phyloP scores from a whole-genome alignment of 179 eudicot genomes.

The Vitellaria paradoxa region DNA sequence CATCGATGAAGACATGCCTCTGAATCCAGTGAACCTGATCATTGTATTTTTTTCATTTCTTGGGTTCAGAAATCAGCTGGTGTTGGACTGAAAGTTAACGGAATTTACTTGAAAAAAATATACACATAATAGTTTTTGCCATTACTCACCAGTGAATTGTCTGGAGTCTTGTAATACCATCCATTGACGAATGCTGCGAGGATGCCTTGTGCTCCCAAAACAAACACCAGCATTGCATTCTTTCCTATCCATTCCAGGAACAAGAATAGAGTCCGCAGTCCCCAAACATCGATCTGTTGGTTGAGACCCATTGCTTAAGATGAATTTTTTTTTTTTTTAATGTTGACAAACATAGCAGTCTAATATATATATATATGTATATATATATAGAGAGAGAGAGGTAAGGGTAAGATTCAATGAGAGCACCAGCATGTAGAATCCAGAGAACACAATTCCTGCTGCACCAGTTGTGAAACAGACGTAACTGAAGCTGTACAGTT shows the following conservation, averaged over 20 bases:
- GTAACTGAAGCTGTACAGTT: slow-evolving; percentile 53
- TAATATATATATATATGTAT: background rate
- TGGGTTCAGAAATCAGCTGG: too few species aligned
- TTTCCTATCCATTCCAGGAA: slow-evolving; percentile 54
- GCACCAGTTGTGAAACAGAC: slow-evolving; percentile 51
- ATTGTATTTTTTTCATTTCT: background rate
- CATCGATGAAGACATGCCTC: slow-evolving; percentile 40
- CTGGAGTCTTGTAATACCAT: slow-evolving; percentile 38
- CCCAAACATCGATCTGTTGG: slow-evolving; percentile 51
- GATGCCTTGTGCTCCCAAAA: slow-evolving; percentile 51
- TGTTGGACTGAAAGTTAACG: too few species aligned
- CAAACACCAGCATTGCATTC: slow-evolving; percentile 59
- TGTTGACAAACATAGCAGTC: background rate
- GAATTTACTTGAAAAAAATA: background rate
- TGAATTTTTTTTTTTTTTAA: too few species aligned
- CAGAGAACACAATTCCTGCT: slow-evolving; percentile 51
- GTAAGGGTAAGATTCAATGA: background rate
- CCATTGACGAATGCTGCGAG: slow-evolving; percentile 48
- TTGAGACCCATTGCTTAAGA: too few species aligned
- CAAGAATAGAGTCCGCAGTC: slow-evolving; percentile 40
- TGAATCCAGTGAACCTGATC: slow-evolving; percentile 48
- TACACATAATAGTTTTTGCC: too few species aligned
- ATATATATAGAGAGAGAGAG: too few species aligned
- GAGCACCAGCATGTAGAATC: slow-evolving; percentile 39
- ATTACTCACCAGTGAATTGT: slow-evolving; percentile 34